Base-by-base conservation (phyloP, 2,329 filamentous ascomycete genomes). In the Pseudopithomyces chartarum region DNA sequence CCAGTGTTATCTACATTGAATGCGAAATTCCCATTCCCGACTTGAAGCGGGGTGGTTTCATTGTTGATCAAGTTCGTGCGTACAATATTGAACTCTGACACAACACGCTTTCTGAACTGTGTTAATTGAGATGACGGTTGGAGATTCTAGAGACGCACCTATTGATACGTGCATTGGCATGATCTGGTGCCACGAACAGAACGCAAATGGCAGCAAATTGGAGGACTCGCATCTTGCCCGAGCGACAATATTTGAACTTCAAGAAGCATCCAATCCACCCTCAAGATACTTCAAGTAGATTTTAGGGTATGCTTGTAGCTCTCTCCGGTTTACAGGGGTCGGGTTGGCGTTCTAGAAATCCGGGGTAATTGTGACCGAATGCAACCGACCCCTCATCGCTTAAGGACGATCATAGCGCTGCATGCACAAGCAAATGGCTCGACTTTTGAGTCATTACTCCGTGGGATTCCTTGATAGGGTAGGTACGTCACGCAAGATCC, bases 41-140 rank as follows among this genome's bases (percentile, higher is more conserved):
- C 74, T 64, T 81, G 80, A 13, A 86, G 71, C 0, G 84, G 84
- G 6, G 83, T 85, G 17, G 79, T 79, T n/a, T 70, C 62, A 2
- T 82, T 81, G 56, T 48, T 20, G 32, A 48, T 48, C 34, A 78
- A 82, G 38, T 73, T 75, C 69, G 78, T 82, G 17, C 82, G 80
- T 43, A 65, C 73, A 36, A 82, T 78, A 54, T 82, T 84, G 68
- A 82, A 83, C 8, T 55, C 57, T 17, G 61, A 62, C 11, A 74
- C 64, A 20, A 74, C 64, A 12, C 61, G 47, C 43, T 69, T 7
- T 19, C 46, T 48, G 20, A 2, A 39, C 5, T n/a, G 22, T 2
- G 3, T 10, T 11, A 15, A 17, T n/a, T n/a, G 36, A 8, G 6
- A 0, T 38, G n/a, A 17, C n/a, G 23, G 19, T 11, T 17, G 2